phyloP scores from a whole-genome alignment of 768 basidiomycete genomes.

The Xerocomellus amylosporus region DNA sequence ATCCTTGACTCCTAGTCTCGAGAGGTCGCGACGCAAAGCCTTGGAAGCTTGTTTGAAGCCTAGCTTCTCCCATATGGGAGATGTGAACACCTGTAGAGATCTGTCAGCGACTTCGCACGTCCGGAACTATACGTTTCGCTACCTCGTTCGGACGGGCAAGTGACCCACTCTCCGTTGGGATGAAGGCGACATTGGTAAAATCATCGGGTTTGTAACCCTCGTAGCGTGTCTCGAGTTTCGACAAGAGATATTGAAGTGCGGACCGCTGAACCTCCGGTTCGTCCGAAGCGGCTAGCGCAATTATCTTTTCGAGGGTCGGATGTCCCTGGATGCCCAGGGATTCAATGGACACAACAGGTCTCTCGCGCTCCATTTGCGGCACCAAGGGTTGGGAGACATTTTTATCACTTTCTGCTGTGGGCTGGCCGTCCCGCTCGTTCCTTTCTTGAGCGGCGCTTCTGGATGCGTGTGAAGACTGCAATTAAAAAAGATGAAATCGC shows the following conservation, averaged over 20 bases:
- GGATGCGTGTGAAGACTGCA: no score
- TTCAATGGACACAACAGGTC: no score
- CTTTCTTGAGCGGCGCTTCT: no score
- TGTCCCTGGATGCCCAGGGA: background rate
- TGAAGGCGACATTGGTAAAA: conserved; percentile 9
- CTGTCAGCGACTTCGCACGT: background rate
- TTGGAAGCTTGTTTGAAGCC: conserved; percentile 6
- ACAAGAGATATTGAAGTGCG: conserved; percentile 13
- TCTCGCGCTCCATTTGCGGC: no score
- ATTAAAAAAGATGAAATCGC: no score
- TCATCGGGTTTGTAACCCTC: conserved; percentile 7
- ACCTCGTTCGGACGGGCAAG: conserved; percentile 13
- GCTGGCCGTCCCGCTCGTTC: no score
- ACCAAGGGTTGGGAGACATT: no score
- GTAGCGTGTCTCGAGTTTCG: conserved; percentile 9
- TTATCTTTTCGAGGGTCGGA: conserved; percentile 6
- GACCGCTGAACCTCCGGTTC: background rate
- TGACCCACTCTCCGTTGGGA: conserved; percentile 7
- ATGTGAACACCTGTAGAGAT: conserved; percentile 7
- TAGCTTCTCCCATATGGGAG: conserved; percentile 4
- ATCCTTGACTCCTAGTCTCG: conserved; percentile 11
- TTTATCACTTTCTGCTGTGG: no score
- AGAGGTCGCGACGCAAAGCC: conserved; percentile 1
- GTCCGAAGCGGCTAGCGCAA: conserved; percentile 8
- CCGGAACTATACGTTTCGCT: background rate